These are phyloP conservation scores for Penicillium sp. DNA, from an alignment of 2,329 filamentous ascomycete species.

Conservation along the genomic window DNA sequence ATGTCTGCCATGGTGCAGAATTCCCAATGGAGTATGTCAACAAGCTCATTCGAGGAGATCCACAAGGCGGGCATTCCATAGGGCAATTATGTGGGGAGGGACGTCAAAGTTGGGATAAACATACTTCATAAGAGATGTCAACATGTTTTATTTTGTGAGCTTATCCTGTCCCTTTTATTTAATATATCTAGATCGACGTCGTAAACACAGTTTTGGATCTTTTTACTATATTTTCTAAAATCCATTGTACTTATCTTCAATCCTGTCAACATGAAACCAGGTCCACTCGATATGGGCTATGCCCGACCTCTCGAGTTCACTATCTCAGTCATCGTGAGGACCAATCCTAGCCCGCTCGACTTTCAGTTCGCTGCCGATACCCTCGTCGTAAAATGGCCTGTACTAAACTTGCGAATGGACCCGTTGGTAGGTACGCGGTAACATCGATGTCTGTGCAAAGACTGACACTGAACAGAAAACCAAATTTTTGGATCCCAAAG, in stretches of 20 bases:
- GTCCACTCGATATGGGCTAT: conserved; percentile 7
- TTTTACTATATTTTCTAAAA: background rate
- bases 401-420: conserved; percentile 6
- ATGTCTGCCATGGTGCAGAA: background rate
- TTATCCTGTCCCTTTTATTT: background rate
- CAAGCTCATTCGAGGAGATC: background rate
- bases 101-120: background rate
- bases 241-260: background rate
- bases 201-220: background rate
- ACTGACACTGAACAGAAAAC: conserved; percentile 1
- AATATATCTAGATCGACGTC: too few relatives aligned
- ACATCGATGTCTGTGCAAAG: background rate
- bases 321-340: conserved; percentile 2
- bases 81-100: conserved; percentile 1
- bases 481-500: conserved; percentile 5
- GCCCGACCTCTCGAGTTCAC: conserved; percentile 5
- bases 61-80: conserved; percentile 2
- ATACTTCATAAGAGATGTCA: background rate
- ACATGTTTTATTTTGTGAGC: background rate
- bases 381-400: conserved; percentile 8
- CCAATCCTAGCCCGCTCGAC: conserved; percentile 5
- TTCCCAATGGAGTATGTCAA: background rate
- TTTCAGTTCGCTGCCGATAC: conserved; percentile 11
- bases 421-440: background rate
- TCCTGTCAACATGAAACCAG: background rate